A percentile compares a stretch with the other conserved stretches of the same genome.
These are phyloP conservation scores for Ophiostoma pallidulum DNA, from an alignment of 2,329 filamentous ascomycete species.

Conservation along the genomic window DNA sequence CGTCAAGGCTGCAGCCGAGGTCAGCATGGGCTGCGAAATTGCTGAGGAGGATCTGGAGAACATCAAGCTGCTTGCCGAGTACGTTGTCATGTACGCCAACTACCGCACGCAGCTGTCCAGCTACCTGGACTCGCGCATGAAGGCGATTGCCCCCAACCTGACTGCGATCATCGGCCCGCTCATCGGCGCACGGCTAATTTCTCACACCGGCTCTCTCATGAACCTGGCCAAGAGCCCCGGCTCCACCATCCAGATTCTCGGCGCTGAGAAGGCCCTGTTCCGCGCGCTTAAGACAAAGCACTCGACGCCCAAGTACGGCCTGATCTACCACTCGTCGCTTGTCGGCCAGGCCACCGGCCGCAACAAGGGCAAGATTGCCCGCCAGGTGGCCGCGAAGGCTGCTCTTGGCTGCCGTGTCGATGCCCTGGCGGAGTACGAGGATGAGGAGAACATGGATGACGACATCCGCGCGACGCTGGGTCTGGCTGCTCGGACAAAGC, in stretches of 20 bases:
- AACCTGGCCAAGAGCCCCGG: conserved; percentile 91
- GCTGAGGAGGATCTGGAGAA: conserved; percentile 85
- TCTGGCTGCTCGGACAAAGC: conserved; percentile 58
- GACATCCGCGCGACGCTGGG: conserved; percentile 82
- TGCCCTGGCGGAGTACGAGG: conserved; percentile 70
- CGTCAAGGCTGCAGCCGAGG: conserved; percentile 88
- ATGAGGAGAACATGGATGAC: conserved; percentile 66
- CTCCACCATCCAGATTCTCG: conserved; percentile 94
- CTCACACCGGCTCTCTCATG: conserved; percentile 88
- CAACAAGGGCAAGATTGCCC: conserved; percentile 99
- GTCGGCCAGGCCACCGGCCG: conserved; percentile 95
- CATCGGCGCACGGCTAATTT: conserved; percentile 88
- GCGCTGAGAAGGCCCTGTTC: conserved; percentile 98
- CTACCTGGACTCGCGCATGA: conserved; percentile 90
- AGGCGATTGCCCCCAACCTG: conserved; percentile 91
- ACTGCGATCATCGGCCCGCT: conserved; percentile 88
- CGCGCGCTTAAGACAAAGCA: conserved; percentile 98
- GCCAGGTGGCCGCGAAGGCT: conserved; percentile 89
- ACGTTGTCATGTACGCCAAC: conserved; percentile 86
- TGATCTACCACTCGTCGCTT: conserved; percentile 84
- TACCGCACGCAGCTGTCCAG: conserved; percentile 80
- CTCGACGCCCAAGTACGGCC: conserved; percentile 95
- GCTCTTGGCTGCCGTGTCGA: conserved; percentile 90
- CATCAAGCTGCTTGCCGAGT: conserved; percentile 82
- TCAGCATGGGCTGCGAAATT: conserved; percentile 98